phyloP scores from a whole-genome alignment of 2,329 filamentous ascomycete genomes.

The Drechslerella coelobrocha region DNA sequence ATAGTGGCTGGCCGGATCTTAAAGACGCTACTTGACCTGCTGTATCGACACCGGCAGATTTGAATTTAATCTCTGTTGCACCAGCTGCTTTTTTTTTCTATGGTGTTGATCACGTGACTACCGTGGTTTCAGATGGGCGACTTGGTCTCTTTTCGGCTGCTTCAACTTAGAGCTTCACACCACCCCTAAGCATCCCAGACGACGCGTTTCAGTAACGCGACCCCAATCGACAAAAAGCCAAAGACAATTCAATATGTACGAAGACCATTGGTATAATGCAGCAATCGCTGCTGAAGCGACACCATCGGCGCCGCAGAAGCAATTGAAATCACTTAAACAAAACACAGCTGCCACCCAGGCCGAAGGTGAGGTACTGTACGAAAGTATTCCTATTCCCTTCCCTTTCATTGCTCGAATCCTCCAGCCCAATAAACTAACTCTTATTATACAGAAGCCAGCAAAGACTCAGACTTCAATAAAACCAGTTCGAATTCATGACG shows the following conservation, averaged over 20 bases:
- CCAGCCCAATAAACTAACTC: slow-evolving; percentile 16
- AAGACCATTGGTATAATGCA: slow-evolving; percentile 54
- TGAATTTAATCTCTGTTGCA: slow-evolving; percentile 26
- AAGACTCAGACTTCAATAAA: slow-evolving; percentile 10
- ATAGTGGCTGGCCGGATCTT: not conserved
- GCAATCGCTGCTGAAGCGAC: slow-evolving; percentile 32
- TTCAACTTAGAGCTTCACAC: not conserved
- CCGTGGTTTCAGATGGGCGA: slow-evolving; percentile 15
- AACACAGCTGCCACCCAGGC: slow-evolving; percentile 24
- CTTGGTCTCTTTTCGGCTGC: slow-evolving; percentile 21
- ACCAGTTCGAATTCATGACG: slow-evolving; percentile 35
- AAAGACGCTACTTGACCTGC: slow-evolving; percentile 6
- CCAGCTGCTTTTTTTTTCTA: slow-evolving; percentile 22
- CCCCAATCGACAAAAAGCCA: not conserved
- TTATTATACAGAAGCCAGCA: slow-evolving; percentile 4
- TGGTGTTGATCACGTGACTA: slow-evolving; percentile 32
- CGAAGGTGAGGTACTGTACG: slow-evolving; percentile 48
- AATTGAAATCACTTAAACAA: slow-evolving; percentile 14
- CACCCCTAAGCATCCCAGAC: not conserved
- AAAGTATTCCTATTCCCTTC: slow-evolving; percentile 22
- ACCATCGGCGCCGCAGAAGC: slow-evolving; percentile 17
- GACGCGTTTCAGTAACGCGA: not conserved
- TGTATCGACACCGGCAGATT: not conserved
- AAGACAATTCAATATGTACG: slow-evolving; percentile 52
- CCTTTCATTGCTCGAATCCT: not conserved